Conservation (phyloP, 768 basidiomycete species). For the Termitomyces eurrhizus region DNA sequence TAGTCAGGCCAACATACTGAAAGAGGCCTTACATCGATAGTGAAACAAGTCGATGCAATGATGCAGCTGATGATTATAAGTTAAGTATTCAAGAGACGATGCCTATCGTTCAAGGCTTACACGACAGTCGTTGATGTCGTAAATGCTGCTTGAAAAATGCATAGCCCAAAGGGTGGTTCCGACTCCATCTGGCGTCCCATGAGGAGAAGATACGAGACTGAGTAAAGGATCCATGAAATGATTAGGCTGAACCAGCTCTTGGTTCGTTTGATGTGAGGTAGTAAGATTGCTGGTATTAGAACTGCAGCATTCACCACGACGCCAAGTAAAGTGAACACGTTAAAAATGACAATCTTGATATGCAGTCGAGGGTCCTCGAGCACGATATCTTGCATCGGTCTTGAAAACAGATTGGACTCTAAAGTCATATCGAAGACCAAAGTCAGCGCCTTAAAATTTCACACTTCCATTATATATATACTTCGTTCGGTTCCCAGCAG, state of each 20-base stretch:
- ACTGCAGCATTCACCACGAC: not conserved
- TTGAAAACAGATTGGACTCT: not conserved
- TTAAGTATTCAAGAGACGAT: not conserved
- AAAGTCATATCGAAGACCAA: not conserved
- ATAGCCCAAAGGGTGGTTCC: not conserved
- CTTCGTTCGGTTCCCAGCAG: not conserved
- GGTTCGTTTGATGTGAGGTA: not conserved
- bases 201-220: slow-evolving; percentile 4
- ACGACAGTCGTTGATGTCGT: not conserved
- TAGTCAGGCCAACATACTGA: not conserved
- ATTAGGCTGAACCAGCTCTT: slow-evolving; percentile 4
- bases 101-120: not conserved
- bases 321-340: not conserved
- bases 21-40: not conserved
- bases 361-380: not conserved
- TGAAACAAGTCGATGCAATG: slow-evolving; percentile 2
- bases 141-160: slow-evolving; percentile 1
- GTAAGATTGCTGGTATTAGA: not conserved
- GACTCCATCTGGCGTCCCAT: not conserved
- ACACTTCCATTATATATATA: not conserved
- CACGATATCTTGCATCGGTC: too few relatives aligned
- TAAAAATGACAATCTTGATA: not conserved
- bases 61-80: slow-evolving; percentile 1
- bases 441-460: not conserved
- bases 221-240: slow-evolving; percentile 3